Base-by-base conservation (phyloP, 2,329 filamentous ascomycete genomes). In the Cladosporium sp. region DNA sequence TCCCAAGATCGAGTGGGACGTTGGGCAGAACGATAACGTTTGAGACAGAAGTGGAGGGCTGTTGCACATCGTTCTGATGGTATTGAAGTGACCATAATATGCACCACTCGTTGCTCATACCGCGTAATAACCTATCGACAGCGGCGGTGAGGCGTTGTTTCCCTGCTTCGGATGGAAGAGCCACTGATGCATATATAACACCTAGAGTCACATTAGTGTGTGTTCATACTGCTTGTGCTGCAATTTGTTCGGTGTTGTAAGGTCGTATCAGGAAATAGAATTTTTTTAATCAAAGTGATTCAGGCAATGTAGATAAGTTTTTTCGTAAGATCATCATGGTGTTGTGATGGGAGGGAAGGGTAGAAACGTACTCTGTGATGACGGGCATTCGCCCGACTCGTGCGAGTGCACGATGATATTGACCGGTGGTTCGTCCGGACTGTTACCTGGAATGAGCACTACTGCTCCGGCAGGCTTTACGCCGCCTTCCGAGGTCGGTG, bases 271-370 rank as follows among this genome's bases (percentile, higher is more conserved):
- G 86, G 90, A 80, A 79, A 77, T 77, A 68, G 77, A 48, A 48
- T 40, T 27, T 48, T 48, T 40, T 79, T 93, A 90, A 83, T 94
- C 91, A 95, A 85, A 79, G 78, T 70, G 74, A 73, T 86, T 95
- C 92, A 91, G 92, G 87, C 90, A 97, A 97, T 96, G 92, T 97
- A 96, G 92, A 96, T 97, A 97, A 97, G 91, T 91, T 88, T 48
- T 38, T 93, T 94, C 79, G 71, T 77, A 76, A 72, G 52, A 71
- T 95, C 91, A 97, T 96, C 92, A 90, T 86, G 66, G 27, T 30
- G 20, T 38, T 33, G 33, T 48, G 45, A 19, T 8, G 6, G 35
- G 53, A 53, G 53, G 32, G 56, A 53, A 52, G 36, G 55, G 36
- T 50, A 19, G 40, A 51, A 41, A 87, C 92, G 89, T 80, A 98